phyloP scores from a whole-genome alignment of 805 yeast species.

The Suhomyces tanzawaensis region DNA sequence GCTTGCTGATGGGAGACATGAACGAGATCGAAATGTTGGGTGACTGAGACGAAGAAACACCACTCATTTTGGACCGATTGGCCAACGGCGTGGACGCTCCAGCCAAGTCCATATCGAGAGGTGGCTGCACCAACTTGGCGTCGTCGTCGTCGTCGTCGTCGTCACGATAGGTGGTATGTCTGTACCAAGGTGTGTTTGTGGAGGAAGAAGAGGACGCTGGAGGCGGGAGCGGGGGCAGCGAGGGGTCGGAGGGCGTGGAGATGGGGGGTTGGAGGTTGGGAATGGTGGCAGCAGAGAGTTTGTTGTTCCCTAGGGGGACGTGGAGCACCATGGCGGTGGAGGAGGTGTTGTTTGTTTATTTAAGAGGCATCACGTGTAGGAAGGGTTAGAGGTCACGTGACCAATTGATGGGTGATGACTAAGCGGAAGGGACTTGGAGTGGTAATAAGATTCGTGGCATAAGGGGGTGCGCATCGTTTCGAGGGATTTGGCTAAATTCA shows the following conservation, averaged over 20 bases:
- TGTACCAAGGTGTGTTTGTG: conserved; percentile 9
- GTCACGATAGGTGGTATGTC: conserved; percentile 7
- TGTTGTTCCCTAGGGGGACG: conserved; percentile 1
- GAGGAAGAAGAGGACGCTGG: conserved; percentile 5
- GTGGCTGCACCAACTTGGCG: not conserved
- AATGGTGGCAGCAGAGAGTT: conserved; percentile 6
- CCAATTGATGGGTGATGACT: too few relatives aligned
- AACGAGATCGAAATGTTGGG: conserved; percentile 16
- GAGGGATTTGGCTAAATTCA: too few relatives aligned
- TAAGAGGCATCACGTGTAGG: not conserved
- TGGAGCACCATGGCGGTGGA: conserved; percentile 2
- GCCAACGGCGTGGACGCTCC: conserved; percentile 26
- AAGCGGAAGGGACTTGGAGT: too few relatives aligned
- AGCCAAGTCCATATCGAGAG: conserved; percentile 11
- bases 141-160: conserved; percentile 9
- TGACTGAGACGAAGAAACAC: not conserved
- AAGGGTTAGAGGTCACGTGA: too few relatives aligned
- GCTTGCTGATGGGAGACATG: conserved; percentile 35
- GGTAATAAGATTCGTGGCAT: too few relatives aligned
- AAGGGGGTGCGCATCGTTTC: too few relatives aligned
- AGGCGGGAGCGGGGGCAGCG: conserved; percentile 2
- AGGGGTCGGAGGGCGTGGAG: not conserved
- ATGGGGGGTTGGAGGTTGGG: conserved; percentile 13
- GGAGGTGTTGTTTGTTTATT: not conserved
- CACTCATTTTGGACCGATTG: conserved; percentile 1